phyloP scores from a whole-genome alignment of 2,329 filamentous ascomycete species.

The Penicillium sp. region DNA sequence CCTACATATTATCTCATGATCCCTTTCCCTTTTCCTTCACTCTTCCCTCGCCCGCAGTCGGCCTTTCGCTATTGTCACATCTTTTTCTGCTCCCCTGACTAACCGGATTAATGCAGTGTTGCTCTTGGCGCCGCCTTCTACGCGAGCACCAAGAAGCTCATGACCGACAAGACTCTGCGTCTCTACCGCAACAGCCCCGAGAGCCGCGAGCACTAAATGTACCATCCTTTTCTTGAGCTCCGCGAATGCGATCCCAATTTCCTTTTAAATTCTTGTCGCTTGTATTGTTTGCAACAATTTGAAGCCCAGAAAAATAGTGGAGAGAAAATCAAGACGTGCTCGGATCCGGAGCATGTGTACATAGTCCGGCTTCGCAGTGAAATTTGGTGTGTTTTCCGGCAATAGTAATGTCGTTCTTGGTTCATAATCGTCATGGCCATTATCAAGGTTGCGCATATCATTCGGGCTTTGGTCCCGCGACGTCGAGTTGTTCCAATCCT shows the following conservation, averaged over 20 bases:
- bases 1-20: constrained; percentile 15
- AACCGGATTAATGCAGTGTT: constrained; percentile 45
- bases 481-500: constrained; percentile 86
- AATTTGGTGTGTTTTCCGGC: constrained; percentile 27
- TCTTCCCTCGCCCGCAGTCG: constrained; percentile 15
- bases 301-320: constrained; percentile 23
- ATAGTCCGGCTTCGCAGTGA: constrained; percentile 35
- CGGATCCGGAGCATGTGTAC: constrained; percentile 35
- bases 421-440: constrained; percentile 5
- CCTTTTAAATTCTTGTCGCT: constrained; percentile 15
- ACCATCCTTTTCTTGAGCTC: constrained; percentile 34
- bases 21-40: constrained; percentile 14
- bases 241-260: constrained; percentile 27
- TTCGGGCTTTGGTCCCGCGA: constrained; percentile 83
- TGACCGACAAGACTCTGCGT: constrained; percentile 88
- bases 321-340: constrained; percentile 25
- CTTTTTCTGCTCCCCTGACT: constrained; percentile 11
- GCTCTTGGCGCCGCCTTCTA: constrained; percentile 78
- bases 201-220: constrained; percentile 42
- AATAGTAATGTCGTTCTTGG: constrained; percentile 29
- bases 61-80: not conserved
- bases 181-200: constrained; percentile 68
- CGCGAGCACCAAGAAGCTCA: constrained; percentile 78
- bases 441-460: constrained; percentile 37
- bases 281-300: constrained; percentile 33